Evolutionary conservation across 495 filamentous ascomycete genomes (phyloP), one percentile per base, ranked within the genome.

Genomic region (Neurospora sp.): DNA sequence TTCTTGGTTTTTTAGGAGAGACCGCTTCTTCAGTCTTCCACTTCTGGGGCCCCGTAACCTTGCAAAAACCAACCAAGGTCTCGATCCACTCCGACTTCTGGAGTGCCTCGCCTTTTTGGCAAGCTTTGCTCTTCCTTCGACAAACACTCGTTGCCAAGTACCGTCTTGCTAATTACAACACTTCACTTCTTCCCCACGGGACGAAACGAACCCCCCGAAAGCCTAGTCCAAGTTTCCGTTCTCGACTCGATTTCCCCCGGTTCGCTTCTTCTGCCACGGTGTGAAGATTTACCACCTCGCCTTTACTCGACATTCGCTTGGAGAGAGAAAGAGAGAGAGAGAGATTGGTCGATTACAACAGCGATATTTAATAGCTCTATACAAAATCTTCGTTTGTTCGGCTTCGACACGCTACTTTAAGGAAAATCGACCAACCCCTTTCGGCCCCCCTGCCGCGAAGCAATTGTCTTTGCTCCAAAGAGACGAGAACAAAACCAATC

Each of bases 281-380:
- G 40, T 27, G 37, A 41, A 39, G 37, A 39, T 69, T 69, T 17
- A 39, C 38, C 14, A 45, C 65, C 70, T 71, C 75, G 53, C 73
- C 10, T 59, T 74, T 79, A 77, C 75, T 78, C 76, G 75, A 75
- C 76, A 20, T 74, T 77, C 78, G 74, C 73, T 76, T 74, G 40
- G 40, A 38, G 71, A 72, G 70, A 73, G 68, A 65, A 44, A 73
- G 53, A 71, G 65, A 31, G 53, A 71, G 31, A 71, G 22, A 61
- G 12, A 35, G 22, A 8, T 76, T 75, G 71, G 40, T 70, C 70
- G 69, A 75, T 53, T 74, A 71, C 74, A 59, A 74, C 74, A 80
- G 69, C 70, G 70, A 73, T 71, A 72, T 79, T 76, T 79, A 79
- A 78, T 79, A 75, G 73, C 40, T 70, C 42, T 22, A 71, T 65